Percentiles rank a stretch among this genome's conserved stretches.
phyloP scores from a whole-genome alignment of 306 rosid species.

The Mucuna pruriens region DNA sequence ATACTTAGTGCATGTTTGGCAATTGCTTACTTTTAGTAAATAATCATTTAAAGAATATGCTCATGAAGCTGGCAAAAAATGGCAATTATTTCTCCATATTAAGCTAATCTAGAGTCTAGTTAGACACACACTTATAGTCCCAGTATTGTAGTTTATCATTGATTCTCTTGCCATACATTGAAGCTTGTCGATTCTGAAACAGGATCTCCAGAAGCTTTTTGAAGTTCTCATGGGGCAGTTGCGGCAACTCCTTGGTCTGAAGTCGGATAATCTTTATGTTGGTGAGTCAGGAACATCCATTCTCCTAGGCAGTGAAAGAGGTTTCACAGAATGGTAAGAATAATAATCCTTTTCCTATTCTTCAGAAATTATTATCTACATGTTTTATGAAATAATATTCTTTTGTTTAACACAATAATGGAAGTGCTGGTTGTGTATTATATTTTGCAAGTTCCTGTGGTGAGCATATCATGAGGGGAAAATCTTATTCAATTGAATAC shows the following conservation, averaged over 20 bases:
- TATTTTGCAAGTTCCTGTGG: neutral
- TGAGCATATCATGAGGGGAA: slow-evolving; percentile 13
- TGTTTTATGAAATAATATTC: neutral
- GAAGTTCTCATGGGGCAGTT: slow-evolving; percentile 92
- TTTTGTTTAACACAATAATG: neutral
- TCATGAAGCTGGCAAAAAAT: neutral
- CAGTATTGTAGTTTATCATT: slow-evolving; percentile 27
- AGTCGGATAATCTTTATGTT: slow-evolving; percentile 59
- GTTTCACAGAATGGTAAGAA: slow-evolving; percentile 88
- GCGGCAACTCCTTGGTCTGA: slow-evolving; percentile 94
- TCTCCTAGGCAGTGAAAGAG: slow-evolving; percentile 82
- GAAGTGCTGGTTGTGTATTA: slow-evolving; percentile 26
- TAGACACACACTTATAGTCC: neutral
- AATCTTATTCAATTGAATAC: too few species aligned
- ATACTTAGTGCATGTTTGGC: neutral
- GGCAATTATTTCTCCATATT: neutral
- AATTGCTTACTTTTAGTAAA: neutral
- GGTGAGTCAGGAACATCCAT: slow-evolving; percentile 72
- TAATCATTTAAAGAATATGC: neutral
- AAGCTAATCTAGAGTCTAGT: neutral
- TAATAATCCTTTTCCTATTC: neutral
- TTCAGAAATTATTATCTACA: neutral
- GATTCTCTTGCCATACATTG: slow-evolving; percentile 39
- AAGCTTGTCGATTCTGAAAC: slow-evolving; percentile 54
- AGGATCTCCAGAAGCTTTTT: slow-evolving; percentile 79